Percentiles rank a stretch among this genome's conserved stretches.
Evolutionary conservation across 805 yeast genomes (phyloP).

Genomic region (Wickerhamomyces alni): DNA sequence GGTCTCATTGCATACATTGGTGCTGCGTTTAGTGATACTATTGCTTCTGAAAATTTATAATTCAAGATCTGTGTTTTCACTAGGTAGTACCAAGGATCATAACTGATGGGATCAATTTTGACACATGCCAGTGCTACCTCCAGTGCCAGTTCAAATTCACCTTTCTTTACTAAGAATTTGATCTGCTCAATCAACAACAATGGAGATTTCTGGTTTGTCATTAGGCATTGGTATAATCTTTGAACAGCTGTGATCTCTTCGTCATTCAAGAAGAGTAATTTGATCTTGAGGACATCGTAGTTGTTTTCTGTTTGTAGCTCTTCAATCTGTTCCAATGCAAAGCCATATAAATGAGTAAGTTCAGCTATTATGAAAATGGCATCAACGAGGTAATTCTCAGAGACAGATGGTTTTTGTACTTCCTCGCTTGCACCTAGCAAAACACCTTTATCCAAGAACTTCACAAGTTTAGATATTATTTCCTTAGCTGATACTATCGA

Average conservation of each 20-base stretch:
- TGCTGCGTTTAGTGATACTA: conserved; percentile 64
- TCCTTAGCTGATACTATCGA: conserved; percentile 7
- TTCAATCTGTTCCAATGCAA: conserved; percentile 35
- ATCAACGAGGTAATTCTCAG: conserved; percentile 66
- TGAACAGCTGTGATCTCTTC: conserved; percentile 30
- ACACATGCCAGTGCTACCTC: conserved; percentile 55
- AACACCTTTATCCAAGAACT: conserved; percentile 38
- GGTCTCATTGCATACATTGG: conserved; percentile 51
- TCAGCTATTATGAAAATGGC: conserved; percentile 48
- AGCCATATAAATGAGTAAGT: conserved; percentile 32
- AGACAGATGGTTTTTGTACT: conserved; percentile 58
- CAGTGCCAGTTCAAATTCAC: conserved; percentile 49
- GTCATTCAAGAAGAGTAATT: conserved; percentile 27
- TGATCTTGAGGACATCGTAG: conserved; percentile 24
- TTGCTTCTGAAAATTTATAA: conserved; percentile 52
- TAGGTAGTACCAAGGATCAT: conserved; percentile 63
- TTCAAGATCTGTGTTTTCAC: conserved; percentile 52
- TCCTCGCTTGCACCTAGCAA: conserved; percentile 59
- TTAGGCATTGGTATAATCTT: conserved; percentile 23
- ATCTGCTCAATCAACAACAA: conserved; percentile 40
- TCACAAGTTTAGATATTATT: conserved; percentile 11
- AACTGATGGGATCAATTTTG: conserved; percentile 68
- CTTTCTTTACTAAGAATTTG: conserved; percentile 50
- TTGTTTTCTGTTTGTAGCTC: conserved; percentile 11
- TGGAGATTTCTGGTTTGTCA: conserved; percentile 14